phyloP scores from a whole-genome alignment of 2,329 filamentous ascomycete genomes.

The Thelonectria blattea region DNA sequence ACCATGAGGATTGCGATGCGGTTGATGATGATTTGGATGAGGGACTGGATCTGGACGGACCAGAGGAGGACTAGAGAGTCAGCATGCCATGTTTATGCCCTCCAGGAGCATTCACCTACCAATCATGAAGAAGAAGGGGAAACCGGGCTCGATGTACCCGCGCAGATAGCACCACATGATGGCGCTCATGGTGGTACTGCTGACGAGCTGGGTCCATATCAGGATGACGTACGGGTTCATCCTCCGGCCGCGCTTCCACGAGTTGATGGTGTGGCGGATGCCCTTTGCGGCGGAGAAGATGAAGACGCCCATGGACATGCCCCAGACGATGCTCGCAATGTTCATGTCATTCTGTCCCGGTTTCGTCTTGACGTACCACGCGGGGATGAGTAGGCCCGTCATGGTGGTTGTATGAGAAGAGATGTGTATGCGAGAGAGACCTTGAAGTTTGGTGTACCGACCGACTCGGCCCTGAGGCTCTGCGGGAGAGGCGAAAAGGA shows the following conservation, averaged over 20 bases:
- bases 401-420: constrained; percentile 15
- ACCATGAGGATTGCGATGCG: constrained; percentile 56
- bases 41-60: constrained; percentile 54
- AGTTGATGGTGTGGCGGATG: constrained; percentile 30
- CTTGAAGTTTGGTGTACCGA: too few relatives aligned
- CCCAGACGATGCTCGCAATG: constrained; percentile 39
- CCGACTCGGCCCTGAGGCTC: not conserved
- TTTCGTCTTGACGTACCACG: constrained; percentile 16
- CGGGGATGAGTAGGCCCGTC: constrained; percentile 28
- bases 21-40: constrained; percentile 63
- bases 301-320: constrained; percentile 35
- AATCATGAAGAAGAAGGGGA: constrained; percentile 33
- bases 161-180: constrained; percentile 37
- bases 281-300: constrained; percentile 36
- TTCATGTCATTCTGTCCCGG: constrained; percentile 36
- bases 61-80: constrained; percentile 39
- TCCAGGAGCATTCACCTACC: constrained; percentile 12
- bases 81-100: not conserved
- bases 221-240: constrained; percentile 34
- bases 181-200: constrained; percentile 36
- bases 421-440: too few relatives aligned
- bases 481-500: not conserved
- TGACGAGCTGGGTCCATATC: constrained; percentile 35
- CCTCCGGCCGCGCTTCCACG: constrained; percentile 32
- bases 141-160: constrained; percentile 33